phyloP scores from a whole-genome alignment of 2,329 filamentous ascomycete genomes.

The Colletotrichum liriopes region DNA sequence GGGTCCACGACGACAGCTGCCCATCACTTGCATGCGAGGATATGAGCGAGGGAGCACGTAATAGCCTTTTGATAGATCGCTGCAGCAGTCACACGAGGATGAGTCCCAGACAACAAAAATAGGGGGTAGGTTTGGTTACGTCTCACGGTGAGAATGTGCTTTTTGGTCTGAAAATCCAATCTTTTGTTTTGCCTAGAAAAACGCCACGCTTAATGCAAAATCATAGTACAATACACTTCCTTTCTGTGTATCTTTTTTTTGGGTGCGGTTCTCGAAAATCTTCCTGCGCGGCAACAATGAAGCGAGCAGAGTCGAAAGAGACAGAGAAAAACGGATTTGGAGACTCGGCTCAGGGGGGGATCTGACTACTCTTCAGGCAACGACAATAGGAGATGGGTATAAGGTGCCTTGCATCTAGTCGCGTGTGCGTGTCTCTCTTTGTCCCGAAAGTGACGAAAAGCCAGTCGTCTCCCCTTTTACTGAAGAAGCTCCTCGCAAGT shows the following conservation, averaged over 20 bases:
- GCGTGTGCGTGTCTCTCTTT: constrained; percentile 23
- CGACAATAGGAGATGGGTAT: constrained; percentile 41
- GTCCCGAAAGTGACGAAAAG: constrained; percentile 19
- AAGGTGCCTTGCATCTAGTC: constrained; percentile 42
- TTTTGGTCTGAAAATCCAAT: constrained; percentile 26
- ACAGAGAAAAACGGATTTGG: constrained; percentile 6
- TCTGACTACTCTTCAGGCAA: constrained; percentile 37
- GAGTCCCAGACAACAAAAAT: neutral
- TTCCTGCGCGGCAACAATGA: neutral
- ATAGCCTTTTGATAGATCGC: constrained; percentile 1
- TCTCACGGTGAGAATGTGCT: constrained; percentile 3
- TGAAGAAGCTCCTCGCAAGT: constrained; percentile 94
- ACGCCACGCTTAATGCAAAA: constrained; percentile 42
- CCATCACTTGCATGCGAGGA: neutral
- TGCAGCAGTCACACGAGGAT: neutral
- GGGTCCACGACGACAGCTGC: neutral
- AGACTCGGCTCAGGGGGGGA: constrained; percentile 20
- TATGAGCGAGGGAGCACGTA: constrained; percentile 6
- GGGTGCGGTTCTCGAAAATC: constrained; percentile 3
- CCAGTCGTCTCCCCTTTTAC: constrained; percentile 49
- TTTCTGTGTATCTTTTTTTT: constrained; percentile 30
- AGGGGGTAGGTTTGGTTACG: neutral
- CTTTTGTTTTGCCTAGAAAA: constrained; percentile 34
- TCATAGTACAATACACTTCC: constrained; percentile 34
- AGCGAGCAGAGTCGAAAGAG: neutral